Base-by-base conservation (phyloP, 805 yeast species). In the Jamesozyma jinghongensis region DNA sequence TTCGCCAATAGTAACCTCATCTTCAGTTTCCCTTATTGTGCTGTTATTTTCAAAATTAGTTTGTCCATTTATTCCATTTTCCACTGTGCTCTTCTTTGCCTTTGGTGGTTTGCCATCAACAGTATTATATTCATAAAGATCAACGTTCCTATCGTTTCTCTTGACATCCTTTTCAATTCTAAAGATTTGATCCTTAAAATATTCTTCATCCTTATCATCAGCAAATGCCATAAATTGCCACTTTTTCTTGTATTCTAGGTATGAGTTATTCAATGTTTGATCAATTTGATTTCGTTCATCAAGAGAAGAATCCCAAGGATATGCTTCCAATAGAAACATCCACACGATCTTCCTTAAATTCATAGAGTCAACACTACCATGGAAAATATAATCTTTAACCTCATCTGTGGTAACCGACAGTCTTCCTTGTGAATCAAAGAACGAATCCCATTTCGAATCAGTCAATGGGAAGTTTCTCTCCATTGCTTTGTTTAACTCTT, bases 101-200 rank as follows among this genome's bases (percentile, higher is more conserved):
- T 32, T 32, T 34, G 30, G 29, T 14, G 22, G 5, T 32, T 62
- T 62, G 17, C 71, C 71, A 36, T 69, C 73, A 6, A 31, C 36
- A 2, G 65, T 61, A 36, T 61, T 59, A 40, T 56, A 45, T 40
- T 67, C 67, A 62, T 79, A 92, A 2, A 88, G 61, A 1, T 76
- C 74, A 35, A 88, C 59, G 36, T 81, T 73, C 19, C 97, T 72
- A 62, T 90, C 98, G 7, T 95, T 90, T 49, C 98, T 71, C 49
- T 81, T 85, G 17, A 92, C 83, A 63, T 92, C 98, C 60, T 92
- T 92, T 51, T 88, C 94, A 48, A 92, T 90, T 44, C 97, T 73
- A 43, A 77, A 76, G 46, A 81, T 78, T 60, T 92, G 97, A 62
- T 92, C 97, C 48, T 74, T 74, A 90, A 95, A 90, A 56, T 77